Conservation (phyloP, 306 rosid species). For the Mimosa bimucronata region DNA sequence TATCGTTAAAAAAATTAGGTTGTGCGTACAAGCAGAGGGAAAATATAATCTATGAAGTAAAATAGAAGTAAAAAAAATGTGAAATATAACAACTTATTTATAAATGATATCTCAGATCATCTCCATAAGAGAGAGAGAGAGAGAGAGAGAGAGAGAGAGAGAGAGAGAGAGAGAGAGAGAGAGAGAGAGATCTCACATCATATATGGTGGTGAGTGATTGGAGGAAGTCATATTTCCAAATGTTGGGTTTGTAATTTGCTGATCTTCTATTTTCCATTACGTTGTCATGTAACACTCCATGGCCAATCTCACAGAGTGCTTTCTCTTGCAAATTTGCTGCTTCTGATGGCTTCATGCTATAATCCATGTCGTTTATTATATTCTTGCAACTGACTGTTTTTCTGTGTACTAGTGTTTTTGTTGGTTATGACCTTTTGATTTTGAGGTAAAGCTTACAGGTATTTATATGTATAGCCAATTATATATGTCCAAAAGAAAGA, state of each 20-base stretch:
- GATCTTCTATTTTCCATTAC: constrained; percentile 38
- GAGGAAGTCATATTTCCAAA: constrained; percentile 54
- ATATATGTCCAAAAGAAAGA: no score
- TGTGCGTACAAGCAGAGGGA: no score
- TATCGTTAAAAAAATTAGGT: no score
- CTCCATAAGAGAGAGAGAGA: no score
- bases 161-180: no score
- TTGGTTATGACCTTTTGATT: no score
- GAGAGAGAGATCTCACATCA: background rate
- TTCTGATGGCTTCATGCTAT: background rate
- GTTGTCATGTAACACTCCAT: no score
- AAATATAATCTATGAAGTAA: background rate
- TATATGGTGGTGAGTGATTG: constrained; percentile 46
- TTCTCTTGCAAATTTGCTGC: background rate
- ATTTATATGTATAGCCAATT: no score
- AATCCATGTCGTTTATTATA: background rate
- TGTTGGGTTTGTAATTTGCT: constrained; percentile 62
- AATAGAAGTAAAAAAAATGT: background rate
- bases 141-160: no score
- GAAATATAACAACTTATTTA: background rate
- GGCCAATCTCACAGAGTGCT: background rate
- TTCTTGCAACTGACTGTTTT: background rate
- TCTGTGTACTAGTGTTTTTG: no score
- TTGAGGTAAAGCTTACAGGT: no score
- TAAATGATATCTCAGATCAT: no score